These are phyloP conservation scores for Parathielavia appendiculata DNA, from an alignment of 495 filamentous ascomycete genomes.

Conservation along the genomic window DNA sequence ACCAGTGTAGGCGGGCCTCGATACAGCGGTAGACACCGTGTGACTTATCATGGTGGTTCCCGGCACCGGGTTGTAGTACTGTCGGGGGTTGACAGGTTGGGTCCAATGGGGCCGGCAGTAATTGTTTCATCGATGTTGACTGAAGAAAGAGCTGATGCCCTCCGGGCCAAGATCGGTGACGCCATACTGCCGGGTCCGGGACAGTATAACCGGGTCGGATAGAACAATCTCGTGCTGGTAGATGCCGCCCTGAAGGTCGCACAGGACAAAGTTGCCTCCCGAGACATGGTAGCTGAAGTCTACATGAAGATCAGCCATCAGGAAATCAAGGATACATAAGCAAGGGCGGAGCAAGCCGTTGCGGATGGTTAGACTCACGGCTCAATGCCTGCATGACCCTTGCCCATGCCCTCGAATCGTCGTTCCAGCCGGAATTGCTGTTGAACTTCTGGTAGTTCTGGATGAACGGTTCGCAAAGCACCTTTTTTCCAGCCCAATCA, in stretches of 20 bases:
- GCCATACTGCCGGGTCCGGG: conserved; percentile 28
- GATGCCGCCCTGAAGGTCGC: conserved; percentile 38
- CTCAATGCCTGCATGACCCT: conserved; percentile 39
- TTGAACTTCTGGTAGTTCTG: conserved; percentile 42
- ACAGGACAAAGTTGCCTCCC: conserved; percentile 35
- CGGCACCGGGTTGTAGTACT: not conserved
- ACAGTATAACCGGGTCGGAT: conserved; percentile 36
- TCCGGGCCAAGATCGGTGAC: conserved; percentile 35
- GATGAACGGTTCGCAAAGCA: conserved; percentile 35
- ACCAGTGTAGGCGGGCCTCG: too few relatives aligned
- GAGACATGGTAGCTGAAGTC: conserved; percentile 40
- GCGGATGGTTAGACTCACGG: conserved; percentile 9
- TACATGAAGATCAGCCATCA: not conserved
- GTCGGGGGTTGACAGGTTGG: not conserved
- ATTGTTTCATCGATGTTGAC: conserved; percentile 21
- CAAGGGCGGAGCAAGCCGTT: too few relatives aligned
- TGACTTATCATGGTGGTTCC: not conserved
- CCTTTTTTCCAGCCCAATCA: conserved; percentile 15
- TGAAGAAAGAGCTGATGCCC: conserved; percentile 37
- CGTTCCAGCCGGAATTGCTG: conserved; percentile 38
- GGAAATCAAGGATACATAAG: too few relatives aligned
- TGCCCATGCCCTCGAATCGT: conserved; percentile 22
- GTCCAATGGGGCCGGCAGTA: conserved; percentile 9
- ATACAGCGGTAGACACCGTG: too few relatives aligned
- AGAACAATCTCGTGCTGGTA: conserved; percentile 31